Evolutionary conservation across 2,329 filamentous ascomycete genomes (phyloP), one percentile per base, ranked within the genome.

Genomic region (Trichoderma gracile): DNA sequence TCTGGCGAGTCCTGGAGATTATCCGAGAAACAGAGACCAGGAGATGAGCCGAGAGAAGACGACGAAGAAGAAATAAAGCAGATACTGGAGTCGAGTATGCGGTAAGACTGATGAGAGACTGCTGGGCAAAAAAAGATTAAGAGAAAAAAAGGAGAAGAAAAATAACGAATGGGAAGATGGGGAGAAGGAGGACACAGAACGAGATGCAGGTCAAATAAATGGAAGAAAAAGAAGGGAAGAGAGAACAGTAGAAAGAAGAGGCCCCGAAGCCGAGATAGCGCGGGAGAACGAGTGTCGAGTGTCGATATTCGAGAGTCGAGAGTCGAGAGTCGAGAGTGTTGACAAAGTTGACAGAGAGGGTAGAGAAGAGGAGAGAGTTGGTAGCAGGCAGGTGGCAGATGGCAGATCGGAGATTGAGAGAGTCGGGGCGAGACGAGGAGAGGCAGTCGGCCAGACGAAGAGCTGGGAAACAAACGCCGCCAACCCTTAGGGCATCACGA

Each of bases 401-500:
- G 33, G 33, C 12, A 38, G 33, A 38, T 38, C 30, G 30, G 30
- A n/a, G n/a, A n/a, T n/a, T n/a, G n/a, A n/a, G n/a, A n/a, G n/a
- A n/a, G n/a, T n/a, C 33, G 33, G 14, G 30, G 1, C 30, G 30
- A 33, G 30, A 9, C 1, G 30, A 33, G 43, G 15, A 27, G 33
- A 54, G 52, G 46, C 23, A 27, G 46, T 17, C 23, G 21, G 46
- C 21, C 21, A 15, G n/a, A 46, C 43, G 23, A n/a, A 12, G 27
- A 27, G 19, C 50, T 19, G 54, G 54, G n/a, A 15, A 55, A 9
- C 15, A n/a, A 47, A 47, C 53, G 10, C 49, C 58, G 58, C 58
- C 58, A 25, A 45, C 58, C 58, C 47, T 59, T 46, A 61, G 58
- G 49, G 58, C 58, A 61, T 61, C 58, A 53, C 58, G 49, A 61